phyloP scores from a whole-genome alignment of 2,329 filamentous ascomycete species.

The Phialophora verrucosa region DNA sequence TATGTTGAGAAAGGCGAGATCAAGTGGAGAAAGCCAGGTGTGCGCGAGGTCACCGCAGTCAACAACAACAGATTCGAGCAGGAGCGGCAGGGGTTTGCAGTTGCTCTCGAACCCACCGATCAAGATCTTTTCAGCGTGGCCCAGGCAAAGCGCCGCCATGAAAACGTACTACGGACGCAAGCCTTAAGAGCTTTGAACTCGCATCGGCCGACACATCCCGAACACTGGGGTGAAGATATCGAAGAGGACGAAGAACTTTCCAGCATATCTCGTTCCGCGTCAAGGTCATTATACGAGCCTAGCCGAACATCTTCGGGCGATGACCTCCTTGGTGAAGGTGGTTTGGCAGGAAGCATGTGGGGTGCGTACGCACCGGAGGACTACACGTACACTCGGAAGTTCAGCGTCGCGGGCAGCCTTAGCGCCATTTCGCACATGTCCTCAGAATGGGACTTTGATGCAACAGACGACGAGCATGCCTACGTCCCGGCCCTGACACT shows the following conservation, averaged over 20 bases:
- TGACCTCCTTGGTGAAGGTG: slow-evolving; percentile 42
- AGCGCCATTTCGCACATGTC: slow-evolving; percentile 47
- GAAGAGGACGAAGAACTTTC: slow-evolving; percentile 52
- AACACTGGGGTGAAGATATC: slow-evolving; percentile 71
- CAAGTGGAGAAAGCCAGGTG: slow-evolving; percentile 87
- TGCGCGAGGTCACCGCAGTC: slow-evolving; percentile 79
- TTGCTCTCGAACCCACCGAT: slow-evolving; percentile 62
- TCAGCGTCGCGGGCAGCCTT: slow-evolving; percentile 72
- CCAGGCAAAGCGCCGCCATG: slow-evolving; percentile 64
- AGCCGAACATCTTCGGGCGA: slow-evolving; percentile 32
- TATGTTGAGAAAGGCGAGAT: slow-evolving; percentile 95
- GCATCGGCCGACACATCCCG: slow-evolving; percentile 43
- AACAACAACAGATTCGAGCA: slow-evolving; percentile 80
- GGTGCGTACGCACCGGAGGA: slow-evolving; percentile 68
- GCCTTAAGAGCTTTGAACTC: slow-evolving; percentile 48
- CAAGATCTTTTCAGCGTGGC: slow-evolving; percentile 55
- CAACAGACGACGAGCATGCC: slow-evolving; percentile 78
- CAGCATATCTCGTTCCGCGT: slow-evolving; percentile 43
- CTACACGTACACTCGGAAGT: slow-evolving; percentile 67
- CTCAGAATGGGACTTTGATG: slow-evolving; percentile 52
- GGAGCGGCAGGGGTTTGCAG: slow-evolving; percentile 75
- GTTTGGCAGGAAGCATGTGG: slow-evolving; percentile 78
- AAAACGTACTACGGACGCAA: slow-evolving; percentile 64
- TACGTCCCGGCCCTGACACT: slow-evolving; percentile 94
- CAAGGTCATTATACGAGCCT: slow-evolving; percentile 36